Conservation (phyloP, 2,329 filamentous ascomycete genomes). For the Lasiodiplodia gonubiensis region DNA sequence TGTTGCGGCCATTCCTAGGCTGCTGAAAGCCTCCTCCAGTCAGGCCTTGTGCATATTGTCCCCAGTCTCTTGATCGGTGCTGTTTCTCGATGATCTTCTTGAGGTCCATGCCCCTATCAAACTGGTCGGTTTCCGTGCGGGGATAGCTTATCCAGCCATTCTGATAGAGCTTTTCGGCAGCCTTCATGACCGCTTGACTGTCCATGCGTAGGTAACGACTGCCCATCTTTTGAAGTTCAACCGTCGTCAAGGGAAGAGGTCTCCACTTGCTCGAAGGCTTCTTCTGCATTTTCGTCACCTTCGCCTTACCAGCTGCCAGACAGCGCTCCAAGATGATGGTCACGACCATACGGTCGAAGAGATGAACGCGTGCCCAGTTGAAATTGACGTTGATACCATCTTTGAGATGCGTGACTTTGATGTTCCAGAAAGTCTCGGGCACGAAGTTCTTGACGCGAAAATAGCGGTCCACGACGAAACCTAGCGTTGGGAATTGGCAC, state of each 20-base stretch:
- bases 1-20: constrained; percentile 82
- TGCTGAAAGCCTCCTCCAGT: constrained; percentile 77
- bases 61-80: constrained; percentile 77
- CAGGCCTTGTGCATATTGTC: constrained; percentile 76
- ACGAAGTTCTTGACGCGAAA: constrained; percentile 93
- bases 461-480: constrained; percentile 96
- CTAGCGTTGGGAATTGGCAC: constrained; percentile 95
- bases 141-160: constrained; percentile 98
- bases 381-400: constrained; percentile 83
- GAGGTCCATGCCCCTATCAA: constrained; percentile 88
- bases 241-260: constrained; percentile 89
- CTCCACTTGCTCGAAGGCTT: constrained; percentile 95
- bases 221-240: constrained; percentile 95
- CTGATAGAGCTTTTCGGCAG: constrained; percentile 86
- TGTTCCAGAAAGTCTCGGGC: constrained; percentile 89
- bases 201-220: constrained; percentile 88
- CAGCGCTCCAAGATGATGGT: constrained; percentile 86
- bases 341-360: constrained; percentile 86
- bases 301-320: constrained; percentile 74
- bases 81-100: constrained; percentile 83
- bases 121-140: constrained; percentile 94
- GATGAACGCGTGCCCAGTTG: constrained; percentile 77
- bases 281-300: constrained; percentile 82
- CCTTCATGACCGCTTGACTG: constrained; percentile 85
- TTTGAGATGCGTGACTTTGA: constrained; percentile 80